Percentiles rank a stretch among this genome's conserved stretches.
phyloP scores from a whole-genome alignment of 129 eudicot genomes.

The Oenanthe sinensis region DNA sequence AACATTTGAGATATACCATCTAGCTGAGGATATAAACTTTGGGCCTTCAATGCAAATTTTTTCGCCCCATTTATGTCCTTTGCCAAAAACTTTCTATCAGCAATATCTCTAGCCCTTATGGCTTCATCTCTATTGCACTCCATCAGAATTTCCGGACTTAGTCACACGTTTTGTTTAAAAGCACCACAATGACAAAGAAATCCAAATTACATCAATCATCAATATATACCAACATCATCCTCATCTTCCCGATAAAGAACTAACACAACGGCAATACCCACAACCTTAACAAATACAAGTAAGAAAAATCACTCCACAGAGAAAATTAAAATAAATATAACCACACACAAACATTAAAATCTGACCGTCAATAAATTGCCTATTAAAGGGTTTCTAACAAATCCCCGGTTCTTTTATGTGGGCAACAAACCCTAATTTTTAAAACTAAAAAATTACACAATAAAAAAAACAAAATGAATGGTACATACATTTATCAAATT shows the following conservation, averaged over 20 bases:
- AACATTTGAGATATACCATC: slow-evolving; percentile 72
- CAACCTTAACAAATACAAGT: not conserved
- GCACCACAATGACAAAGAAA: not conserved
- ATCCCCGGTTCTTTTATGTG: not conserved
- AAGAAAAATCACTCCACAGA: not conserved
- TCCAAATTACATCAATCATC: not conserved
- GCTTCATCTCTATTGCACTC: slow-evolving; percentile 96
- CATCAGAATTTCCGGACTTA: slow-evolving; percentile 23
- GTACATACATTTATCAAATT: not conserved
- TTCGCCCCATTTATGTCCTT: slow-evolving; percentile 68
- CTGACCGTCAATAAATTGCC: not conserved
- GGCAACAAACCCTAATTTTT: slow-evolving; percentile 3
- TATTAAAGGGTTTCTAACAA: not conserved
- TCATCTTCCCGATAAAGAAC: too few relatives aligned
- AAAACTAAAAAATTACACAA: not conserved
- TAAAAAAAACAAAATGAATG: not conserved
- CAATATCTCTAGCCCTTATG: slow-evolving; percentile 67
- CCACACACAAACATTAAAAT: not conserved
- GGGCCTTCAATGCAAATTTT: slow-evolving; percentile 73
- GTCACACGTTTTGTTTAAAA: not conserved
- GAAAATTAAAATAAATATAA: too few relatives aligned
- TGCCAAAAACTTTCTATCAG: slow-evolving; percentile 56
- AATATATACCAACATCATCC: not conserved
- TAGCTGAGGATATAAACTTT: slow-evolving; percentile 60
- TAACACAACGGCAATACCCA: not conserved